Evolutionary conservation across 257 asterid genomes (phyloP).

Genomic region (Penstemon davidsonii): DNA sequence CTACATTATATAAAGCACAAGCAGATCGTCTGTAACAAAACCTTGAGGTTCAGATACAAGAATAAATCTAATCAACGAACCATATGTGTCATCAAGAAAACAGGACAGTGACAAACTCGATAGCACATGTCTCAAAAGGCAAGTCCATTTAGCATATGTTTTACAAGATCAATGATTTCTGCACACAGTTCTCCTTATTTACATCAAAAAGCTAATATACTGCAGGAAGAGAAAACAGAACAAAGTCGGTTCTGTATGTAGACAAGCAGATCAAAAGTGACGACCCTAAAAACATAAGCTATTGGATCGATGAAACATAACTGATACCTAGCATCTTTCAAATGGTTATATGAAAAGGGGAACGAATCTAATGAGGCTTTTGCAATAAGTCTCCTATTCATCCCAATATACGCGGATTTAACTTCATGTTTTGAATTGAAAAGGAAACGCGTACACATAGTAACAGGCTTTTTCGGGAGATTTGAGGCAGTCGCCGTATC

Average conservation of each 20-base stretch:
- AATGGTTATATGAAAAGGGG: slow-evolving; percentile 2
- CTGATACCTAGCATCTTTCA: slow-evolving; percentile 7
- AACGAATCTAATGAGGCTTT: slow-evolving; percentile 22
- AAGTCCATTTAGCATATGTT: neutral
- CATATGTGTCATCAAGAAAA: slow-evolving; percentile 12
- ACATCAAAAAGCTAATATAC: slow-evolving; percentile 25
- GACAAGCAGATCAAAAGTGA: slow-evolving; percentile 27
- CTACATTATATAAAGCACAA: neutral
- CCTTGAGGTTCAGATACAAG: slow-evolving; percentile 6
- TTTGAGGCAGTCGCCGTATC: slow-evolving; percentile 8
- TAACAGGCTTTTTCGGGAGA: slow-evolving; percentile 4
- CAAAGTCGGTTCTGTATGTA: slow-evolving; percentile 25
- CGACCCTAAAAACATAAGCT: slow-evolving; percentile 11
- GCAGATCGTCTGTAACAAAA: slow-evolving; percentile 10
- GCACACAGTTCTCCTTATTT: slow-evolving; percentile 24
- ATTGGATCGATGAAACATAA: slow-evolving; percentile 17
- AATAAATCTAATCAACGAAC: neutral
- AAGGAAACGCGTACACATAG: slow-evolving; percentile 17
- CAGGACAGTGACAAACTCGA: neutral
- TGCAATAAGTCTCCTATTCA: slow-evolving; percentile 28
- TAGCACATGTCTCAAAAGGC: slow-evolving; percentile 5
- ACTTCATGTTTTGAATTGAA: slow-evolving; percentile 25
- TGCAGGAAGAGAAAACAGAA: slow-evolving; percentile 21
- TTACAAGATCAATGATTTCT: slow-evolving; percentile 3
- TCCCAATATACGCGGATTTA: slow-evolving; percentile 13